These are phyloP conservation scores for Saccharomycopsis sp. DNA, from an alignment of 805 yeast genomes.

Conservation along the genomic window DNA sequence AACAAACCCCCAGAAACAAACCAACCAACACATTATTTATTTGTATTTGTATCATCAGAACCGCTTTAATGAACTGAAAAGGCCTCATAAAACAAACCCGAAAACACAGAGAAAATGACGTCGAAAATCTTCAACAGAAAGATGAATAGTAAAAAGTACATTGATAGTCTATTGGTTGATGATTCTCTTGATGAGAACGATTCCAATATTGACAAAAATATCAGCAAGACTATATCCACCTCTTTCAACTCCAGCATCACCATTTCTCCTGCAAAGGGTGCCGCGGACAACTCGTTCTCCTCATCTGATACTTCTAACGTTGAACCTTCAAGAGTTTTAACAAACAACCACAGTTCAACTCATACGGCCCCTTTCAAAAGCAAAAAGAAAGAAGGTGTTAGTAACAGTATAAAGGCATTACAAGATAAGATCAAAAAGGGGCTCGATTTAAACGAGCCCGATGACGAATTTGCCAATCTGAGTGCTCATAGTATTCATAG, in stretches of 20 bases:
- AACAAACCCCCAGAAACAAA: no score
- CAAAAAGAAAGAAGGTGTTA: slow-evolving; percentile 19
- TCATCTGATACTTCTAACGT: slow-evolving; percentile 1
- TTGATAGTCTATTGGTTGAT: neutral
- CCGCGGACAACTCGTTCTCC: neutral
- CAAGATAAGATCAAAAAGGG: slow-evolving; percentile 22
- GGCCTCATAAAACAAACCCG: neutral
- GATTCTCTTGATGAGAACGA: neutral
- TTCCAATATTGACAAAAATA: neutral
- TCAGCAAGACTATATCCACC: neutral
- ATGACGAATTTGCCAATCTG: neutral
- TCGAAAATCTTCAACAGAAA: slow-evolving; percentile 2
- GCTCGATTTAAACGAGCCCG: slow-evolving; percentile 18
- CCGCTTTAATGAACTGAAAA: neutral
- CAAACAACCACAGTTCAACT: neutral
- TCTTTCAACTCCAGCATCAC: neutral
- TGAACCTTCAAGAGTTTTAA: neutral
- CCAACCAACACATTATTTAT: no score
- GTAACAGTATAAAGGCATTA: slow-evolving; percentile 20
- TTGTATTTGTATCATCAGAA: no score
- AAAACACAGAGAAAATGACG: neutral
- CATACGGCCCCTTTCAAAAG: neutral
- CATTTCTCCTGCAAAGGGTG: neutral
- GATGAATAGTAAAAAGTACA: neutral
- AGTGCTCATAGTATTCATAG: neutral